Evolutionary conservation across 495 filamentous ascomycete species (phyloP), one percentile per base, ranked within the genome.

Genomic region (Peziza echinospora): DNA sequence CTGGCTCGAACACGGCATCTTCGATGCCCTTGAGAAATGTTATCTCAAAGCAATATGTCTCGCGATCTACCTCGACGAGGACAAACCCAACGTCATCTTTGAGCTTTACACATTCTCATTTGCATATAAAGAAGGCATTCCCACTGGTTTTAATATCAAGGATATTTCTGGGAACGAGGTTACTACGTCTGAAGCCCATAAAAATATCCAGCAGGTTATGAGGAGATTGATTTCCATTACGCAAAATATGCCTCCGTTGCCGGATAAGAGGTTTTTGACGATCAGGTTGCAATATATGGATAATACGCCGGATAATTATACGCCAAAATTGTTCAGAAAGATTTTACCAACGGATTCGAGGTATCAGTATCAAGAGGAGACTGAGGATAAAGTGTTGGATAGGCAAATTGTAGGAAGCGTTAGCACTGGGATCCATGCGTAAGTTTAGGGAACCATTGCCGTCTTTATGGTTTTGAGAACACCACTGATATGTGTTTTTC

Each of bases 51-150:
- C 56, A 4, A 43, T 60, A 19, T 56, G 59, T 23, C 21, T 60
- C 5, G 50, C 47, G 13, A 59, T 60, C 10, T 56, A 53, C 42
- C 39, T 55, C 22, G 57, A 60, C 43, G 46, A 53, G 16, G 44
- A 55, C 24, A 37, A 59, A 13, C 53, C 57, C 30, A 53, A 60
- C 24, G 52, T 50, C 25, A 55, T 60, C 39, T 43, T 53, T 22
- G 57, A 60, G 42, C 51, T 53, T 10, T 60, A 60, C 42, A 60
- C 57, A 10, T 60, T 60, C 44, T 53, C 56, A 4, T 60, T 60
- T 30, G 49, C 57, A 28, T 59, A 59, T 26, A 47, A 44, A 42
- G 56, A 53, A 37, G 45, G 47, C 24, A 44, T 48, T 10, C 30
- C 30, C 0, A 50, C 53, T 41, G 45, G 23, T 22, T 53, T 58